Conservation (phyloP, 129 eudicot species). For the Oenanthe sinensis region DNA sequence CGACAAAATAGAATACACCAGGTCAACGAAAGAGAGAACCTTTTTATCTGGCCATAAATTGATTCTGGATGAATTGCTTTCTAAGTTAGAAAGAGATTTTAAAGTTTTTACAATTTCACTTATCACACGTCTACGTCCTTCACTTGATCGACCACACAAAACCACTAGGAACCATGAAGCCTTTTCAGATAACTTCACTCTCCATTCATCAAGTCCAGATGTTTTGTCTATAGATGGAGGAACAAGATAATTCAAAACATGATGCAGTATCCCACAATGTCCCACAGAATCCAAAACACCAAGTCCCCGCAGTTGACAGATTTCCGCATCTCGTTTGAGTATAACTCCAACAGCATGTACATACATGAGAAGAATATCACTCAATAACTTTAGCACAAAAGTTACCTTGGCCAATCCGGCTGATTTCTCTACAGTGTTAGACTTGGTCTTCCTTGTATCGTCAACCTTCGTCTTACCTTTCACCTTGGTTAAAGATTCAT, state of each 20-base stretch:
- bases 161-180: constrained; percentile 97
- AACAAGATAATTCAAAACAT: constrained; percentile 69
- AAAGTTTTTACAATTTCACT: constrained; percentile 87
- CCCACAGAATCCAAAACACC: constrained; percentile 38
- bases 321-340: constrained; percentile 68
- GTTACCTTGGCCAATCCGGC: constrained; percentile 71
- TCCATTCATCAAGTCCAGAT: constrained; percentile 75
- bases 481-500: constrained; percentile 43
- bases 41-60: constrained; percentile 69
- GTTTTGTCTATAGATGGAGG: constrained; percentile 45
- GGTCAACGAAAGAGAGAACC: constrained; percentile 69
- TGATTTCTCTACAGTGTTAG: constrained; percentile 55
- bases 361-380: constrained; percentile 93
- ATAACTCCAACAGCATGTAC: constrained; percentile 87
- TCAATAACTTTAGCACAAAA: constrained; percentile 77
- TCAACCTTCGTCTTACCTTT: constrained; percentile 93
- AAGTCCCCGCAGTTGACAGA: constrained; percentile 52
- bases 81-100: constrained; percentile 48
- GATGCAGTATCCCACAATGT: constrained; percentile 80
- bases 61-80: constrained; percentile 41
- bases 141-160: constrained; percentile 89
- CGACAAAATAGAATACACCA: constrained; percentile 77
- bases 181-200: constrained; percentile 80
- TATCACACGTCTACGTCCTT: constrained; percentile 88
- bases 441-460: constrained; percentile 40